Evolutionary conservation across 179 eudicot species (phyloP), one percentile per base, ranked within the genome.

Genomic region (Beta lomatogona): DNA sequence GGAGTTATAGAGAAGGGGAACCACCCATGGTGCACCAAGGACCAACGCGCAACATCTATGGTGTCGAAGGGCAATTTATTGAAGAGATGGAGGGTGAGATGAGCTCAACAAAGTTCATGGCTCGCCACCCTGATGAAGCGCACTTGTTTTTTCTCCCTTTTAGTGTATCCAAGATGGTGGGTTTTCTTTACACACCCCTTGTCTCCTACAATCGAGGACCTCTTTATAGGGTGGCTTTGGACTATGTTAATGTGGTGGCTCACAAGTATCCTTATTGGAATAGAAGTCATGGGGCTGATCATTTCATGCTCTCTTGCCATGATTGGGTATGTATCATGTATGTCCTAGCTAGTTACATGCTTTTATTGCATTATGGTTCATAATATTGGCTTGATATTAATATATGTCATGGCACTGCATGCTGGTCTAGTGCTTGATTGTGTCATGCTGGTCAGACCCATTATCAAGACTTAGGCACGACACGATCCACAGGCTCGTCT

Each of bases 231-330:
- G 83, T 87, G 73, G 83, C 78, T 9, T 63, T 76, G 45, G 92
- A 90, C 63, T 90, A 90, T 73, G 83, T 84, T 21, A 64, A 78
- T 25, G 60, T 85, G n/a, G 77, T 90, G 41, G 85, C 87, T 18
- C 14, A 74, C 0, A 88, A 67, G 77, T 80, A 90, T 59, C 86
- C 88, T 4, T 90, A 71, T 79, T 90, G 91, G 91, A 90, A 88
- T 70, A 46, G 85, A 53, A 88, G 85, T 72, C 48, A 5, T 5
- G 91, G 91, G 5, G 89, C 88, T 52, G 91, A 90, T 55, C 92
- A 90, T 87, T 87, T 90, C 80, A 85, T 88, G 88, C 79, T 88
- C 73, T 88, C 92, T 63, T 90, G 92, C 78, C 92, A 90, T 83
- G 92, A 88, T 79, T 90, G 92, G 92, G 89, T 88, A 81, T 0